A percentile compares a stretch with the other conserved stretches of the same genome.
Conservation (phyloP, 2,329 filamentous ascomycete species). For the Venturia pyrina region DNA sequence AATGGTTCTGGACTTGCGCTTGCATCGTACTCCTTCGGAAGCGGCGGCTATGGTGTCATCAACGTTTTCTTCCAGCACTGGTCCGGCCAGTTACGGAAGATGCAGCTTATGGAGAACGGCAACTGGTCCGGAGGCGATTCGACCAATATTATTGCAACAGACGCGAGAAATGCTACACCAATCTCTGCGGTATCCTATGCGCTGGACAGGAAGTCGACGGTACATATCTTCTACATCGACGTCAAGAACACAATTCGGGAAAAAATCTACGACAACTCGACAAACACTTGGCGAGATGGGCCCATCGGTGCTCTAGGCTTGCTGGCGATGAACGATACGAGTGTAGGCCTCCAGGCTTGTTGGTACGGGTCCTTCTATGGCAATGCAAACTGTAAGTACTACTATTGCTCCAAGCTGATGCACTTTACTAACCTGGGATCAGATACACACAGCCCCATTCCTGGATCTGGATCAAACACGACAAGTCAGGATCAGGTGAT, state of each 20-base stretch:
- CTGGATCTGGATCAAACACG: conserved; percentile 7
- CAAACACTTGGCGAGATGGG: conserved; percentile 12
- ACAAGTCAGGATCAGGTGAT: conserved; percentile 11
- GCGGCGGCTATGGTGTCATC: conserved; percentile 11
- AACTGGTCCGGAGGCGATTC: conserved; percentile 12
- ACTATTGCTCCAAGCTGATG: too few species aligned
- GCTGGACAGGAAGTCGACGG: conserved; percentile 11
- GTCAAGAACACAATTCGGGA: conserved; percentile 6
- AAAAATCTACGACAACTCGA: conserved; percentile 12
- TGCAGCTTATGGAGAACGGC: conserved; percentile 10
- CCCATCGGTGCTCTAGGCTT: conserved; percentile 9
- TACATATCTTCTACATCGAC: conserved; percentile 14
- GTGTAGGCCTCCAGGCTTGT: conserved; percentile 12
- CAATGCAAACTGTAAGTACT: not conserved
- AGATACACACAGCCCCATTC: conserved; percentile 9
- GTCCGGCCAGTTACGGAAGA: conserved; percentile 8
- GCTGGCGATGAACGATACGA: conserved; percentile 10
- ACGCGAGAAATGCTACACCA: conserved; percentile 11
- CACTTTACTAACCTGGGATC: not conserved
- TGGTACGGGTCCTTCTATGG: conserved; percentile 11
- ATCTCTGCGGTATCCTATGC: conserved; percentile 13
- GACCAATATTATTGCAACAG: conserved; percentile 11
- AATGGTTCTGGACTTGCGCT: conserved; percentile 12
- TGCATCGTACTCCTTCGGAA: conserved; percentile 12
- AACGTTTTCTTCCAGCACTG: conserved; percentile 13